These are phyloP conservation scores for Fusarium newnesense DNA, from an alignment of 2,329 filamentous ascomycete species.

Conservation along the genomic window DNA sequence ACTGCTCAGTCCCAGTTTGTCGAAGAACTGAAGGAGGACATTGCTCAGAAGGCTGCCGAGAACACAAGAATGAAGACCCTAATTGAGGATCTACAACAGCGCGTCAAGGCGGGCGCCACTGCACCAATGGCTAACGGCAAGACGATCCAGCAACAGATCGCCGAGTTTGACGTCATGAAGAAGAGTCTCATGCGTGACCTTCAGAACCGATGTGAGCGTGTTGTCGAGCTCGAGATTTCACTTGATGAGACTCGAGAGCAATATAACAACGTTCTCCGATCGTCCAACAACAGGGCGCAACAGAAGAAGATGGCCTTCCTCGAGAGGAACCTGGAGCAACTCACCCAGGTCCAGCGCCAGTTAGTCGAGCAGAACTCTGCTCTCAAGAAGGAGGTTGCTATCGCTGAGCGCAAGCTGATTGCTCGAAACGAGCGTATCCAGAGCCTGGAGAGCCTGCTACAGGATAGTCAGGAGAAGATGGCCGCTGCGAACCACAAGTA, in stretches of 20 bases:
- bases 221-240: conserved; percentile 97
- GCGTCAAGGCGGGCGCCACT: conserved; percentile 70
- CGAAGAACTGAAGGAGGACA: conserved; percentile 80
- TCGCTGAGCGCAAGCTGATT: conserved; percentile 96
- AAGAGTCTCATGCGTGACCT: conserved; percentile 99
- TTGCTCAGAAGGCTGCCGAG: conserved; percentile 82
- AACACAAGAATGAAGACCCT: conserved; percentile 82
- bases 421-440: conserved; percentile 97
- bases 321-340: conserved; percentile 96
- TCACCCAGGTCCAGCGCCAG: conserved; percentile 96
- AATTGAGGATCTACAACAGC: conserved; percentile 81
- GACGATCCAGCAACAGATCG: conserved; percentile 96
- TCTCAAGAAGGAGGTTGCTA: conserved; percentile 98
- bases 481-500: conserved; percentile 98
- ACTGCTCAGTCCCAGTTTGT: conserved; percentile 78
- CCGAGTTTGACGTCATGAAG: conserved; percentile 99
- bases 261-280: conserved; percentile 97
- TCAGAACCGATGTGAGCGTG: conserved; percentile 97
- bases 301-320: conserved; percentile 99
- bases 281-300: conserved; percentile 97
- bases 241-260: conserved; percentile 97
- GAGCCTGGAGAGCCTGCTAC: conserved; percentile 88
- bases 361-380: conserved; percentile 97
- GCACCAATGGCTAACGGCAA: conserved; percentile 81
- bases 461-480: conserved; percentile 98